phyloP scores from a whole-genome alignment of 2,329 filamentous ascomycete genomes.

The Nannizziopsis arthrosporioides region DNA sequence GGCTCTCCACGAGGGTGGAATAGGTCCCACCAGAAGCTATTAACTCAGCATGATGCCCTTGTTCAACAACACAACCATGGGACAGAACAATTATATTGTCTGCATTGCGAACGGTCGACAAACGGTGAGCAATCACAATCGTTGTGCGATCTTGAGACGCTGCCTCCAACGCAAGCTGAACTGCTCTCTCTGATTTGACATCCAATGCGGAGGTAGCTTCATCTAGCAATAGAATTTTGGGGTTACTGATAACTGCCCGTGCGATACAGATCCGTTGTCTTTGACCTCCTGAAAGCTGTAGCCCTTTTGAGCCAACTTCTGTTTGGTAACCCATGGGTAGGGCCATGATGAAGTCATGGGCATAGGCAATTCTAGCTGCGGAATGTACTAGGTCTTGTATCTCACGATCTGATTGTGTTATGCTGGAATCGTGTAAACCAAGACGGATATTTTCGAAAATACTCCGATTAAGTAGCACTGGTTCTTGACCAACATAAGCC shows the following conservation, averaged over 20 bases:
- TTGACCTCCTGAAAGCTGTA: slow-evolving; percentile 47
- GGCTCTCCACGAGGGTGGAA: too few species aligned
- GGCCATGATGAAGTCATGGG: slow-evolving; percentile 54
- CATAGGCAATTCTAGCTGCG: slow-evolving; percentile 47
- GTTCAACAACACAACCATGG: slow-evolving; percentile 38
- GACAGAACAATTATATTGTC: slow-evolving; percentile 67
- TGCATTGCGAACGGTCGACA: slow-evolving; percentile 41
- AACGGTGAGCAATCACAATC: slow-evolving; percentile 33
- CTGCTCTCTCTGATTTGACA: slow-evolving; percentile 39
- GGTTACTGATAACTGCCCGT: slow-evolving; percentile 44
- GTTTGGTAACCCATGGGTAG: slow-evolving; percentile 57
- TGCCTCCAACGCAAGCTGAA: slow-evolving; percentile 34
- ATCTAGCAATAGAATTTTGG: slow-evolving; percentile 47
- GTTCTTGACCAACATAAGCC: slow-evolving; percentile 41
- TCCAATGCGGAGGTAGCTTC: slow-evolving; percentile 52
- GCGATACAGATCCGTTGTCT: slow-evolving; percentile 49
- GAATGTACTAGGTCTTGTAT: slow-evolving; percentile 28
- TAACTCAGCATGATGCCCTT: slow-evolving; percentile 40
- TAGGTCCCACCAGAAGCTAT: slow-evolving; percentile 18
- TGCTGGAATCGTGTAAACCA: slow-evolving; percentile 19
- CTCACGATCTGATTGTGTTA: too few species aligned
- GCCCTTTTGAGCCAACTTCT: slow-evolving; percentile 44
- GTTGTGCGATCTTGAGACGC: slow-evolving; percentile 27
- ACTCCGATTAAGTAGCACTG: slow-evolving; percentile 40
- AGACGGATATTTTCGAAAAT: slow-evolving; percentile 45